A percentile compares a stretch with the other conserved stretches of the same genome.
Evolutionary conservation across 805 yeast species (phyloP).

Genomic region (Yamadazyma endophytica): DNA sequence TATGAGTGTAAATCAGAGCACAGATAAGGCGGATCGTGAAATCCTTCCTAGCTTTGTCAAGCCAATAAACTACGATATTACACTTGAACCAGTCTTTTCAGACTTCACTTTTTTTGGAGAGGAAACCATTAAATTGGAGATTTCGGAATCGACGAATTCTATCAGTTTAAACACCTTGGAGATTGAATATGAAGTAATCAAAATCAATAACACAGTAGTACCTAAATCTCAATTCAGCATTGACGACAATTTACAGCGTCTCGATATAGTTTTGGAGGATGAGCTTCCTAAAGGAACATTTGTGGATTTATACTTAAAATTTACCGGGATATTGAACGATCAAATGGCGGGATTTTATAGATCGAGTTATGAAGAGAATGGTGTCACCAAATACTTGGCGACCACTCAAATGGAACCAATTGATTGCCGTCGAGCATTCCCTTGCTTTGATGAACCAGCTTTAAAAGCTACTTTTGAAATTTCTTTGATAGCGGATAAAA

Average conservation of each 20-base stretch:
- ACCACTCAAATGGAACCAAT: constrained; percentile 87
- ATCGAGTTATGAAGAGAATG: constrained; percentile 59
- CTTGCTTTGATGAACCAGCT: constrained; percentile 72
- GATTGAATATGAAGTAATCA: constrained; percentile 53
- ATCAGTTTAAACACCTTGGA: constrained; percentile 63
- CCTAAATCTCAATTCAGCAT: constrained; percentile 10
- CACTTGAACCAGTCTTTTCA: constrained; percentile 43
- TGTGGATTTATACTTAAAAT: constrained; percentile 46
- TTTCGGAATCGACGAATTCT: constrained; percentile 42
- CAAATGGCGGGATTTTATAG: constrained; percentile 83
- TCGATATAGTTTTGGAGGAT: constrained; percentile 37
- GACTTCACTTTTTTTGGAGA: constrained; percentile 58
- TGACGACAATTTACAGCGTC: constrained; percentile 36
- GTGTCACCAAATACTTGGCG: constrained; percentile 66
- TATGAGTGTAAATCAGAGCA: no score
- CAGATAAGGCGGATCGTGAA: constrained; percentile 36
- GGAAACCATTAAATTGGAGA: constrained; percentile 50
- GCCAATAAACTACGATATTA: constrained; percentile 37
- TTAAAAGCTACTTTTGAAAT: constrained; percentile 71
- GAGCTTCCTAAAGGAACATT: constrained; percentile 30
- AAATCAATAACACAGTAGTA: constrained; percentile 22
- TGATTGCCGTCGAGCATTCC: constrained; percentile 84
- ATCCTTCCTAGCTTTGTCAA: constrained; percentile 41
- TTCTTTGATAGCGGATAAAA: constrained; percentile 51
- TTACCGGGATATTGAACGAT: constrained; percentile 63